phyloP scores from a whole-genome alignment of 768 basidiomycete genomes.

The Pisolithus marmoratus region DNA sequence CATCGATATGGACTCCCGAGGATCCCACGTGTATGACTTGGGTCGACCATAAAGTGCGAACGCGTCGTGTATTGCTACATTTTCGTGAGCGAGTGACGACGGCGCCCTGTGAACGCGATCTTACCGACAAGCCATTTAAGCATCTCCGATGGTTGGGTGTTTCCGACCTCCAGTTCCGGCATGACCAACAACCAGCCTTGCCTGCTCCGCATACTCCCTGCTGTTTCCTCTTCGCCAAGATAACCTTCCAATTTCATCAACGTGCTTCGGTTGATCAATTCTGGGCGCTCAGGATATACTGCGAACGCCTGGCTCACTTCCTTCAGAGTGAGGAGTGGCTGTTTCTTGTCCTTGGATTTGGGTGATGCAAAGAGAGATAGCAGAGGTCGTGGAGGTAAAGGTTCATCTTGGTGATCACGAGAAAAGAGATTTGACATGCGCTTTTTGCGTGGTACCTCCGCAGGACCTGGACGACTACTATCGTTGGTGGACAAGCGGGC shows the following conservation, averaged over 20 bases:
- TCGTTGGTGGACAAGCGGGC: constrained; percentile 22
- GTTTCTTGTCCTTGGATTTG: constrained; percentile 73
- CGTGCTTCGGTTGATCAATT: constrained; percentile 82
- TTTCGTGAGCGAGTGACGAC: constrained; percentile 7
- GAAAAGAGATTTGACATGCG: constrained; percentile 65
- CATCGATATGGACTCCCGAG: constrained; percentile 70
- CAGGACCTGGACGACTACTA: constrained; percentile 19
- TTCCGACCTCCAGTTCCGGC: constrained; percentile 72
- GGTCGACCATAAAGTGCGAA: constrained; percentile 90
- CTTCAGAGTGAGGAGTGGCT: constrained; percentile 61
- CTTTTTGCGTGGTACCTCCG: constrained; percentile 30
- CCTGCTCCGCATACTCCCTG: constrained; percentile 57
- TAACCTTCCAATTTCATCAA: constrained; percentile 89
- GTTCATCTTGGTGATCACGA: constrained; percentile 36
- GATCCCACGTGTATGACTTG: constrained; percentile 83
- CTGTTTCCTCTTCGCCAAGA: constrained; percentile 71
- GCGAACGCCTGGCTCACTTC: constrained; percentile 83
- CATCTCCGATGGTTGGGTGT: constrained; percentile 73
- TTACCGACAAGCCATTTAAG: constrained; percentile 84
- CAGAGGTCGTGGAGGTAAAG: constrained; percentile 30
- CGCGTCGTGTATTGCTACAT: constrained; percentile 72
- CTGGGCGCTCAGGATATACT: constrained; percentile 94
- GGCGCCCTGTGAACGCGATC: constrained; percentile 20
- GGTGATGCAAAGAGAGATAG: constrained; percentile 57
- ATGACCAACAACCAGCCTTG: constrained; percentile 89